These are phyloP conservation scores for Suillus subaureus DNA, from an alignment of 768 basidiomycete genomes.

Conservation along the genomic window DNA sequence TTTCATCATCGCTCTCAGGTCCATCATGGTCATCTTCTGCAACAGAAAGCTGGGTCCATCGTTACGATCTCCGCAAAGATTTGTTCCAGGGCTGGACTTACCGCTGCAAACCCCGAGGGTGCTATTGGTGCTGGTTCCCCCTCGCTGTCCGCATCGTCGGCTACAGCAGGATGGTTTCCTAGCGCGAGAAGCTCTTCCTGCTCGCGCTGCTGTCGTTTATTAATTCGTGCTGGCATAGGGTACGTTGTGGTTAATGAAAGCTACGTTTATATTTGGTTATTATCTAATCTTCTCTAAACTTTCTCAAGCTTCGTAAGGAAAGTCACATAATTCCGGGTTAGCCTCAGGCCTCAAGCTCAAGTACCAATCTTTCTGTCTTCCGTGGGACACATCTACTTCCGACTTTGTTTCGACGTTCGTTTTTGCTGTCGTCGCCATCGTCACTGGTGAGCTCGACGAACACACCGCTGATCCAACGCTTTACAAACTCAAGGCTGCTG, in stretches of 20 bases:
- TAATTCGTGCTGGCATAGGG: conserved; percentile 70
- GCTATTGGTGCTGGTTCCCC: conserved; percentile 26
- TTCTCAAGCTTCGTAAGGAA: no score
- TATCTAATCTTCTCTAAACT: neutral
- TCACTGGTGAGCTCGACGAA: neutral
- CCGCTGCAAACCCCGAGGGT: conserved; percentile 46
- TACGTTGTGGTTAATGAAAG: neutral
- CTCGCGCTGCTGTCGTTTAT: conserved; percentile 86
- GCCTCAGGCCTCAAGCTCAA: neutral
- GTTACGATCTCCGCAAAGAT: conserved; percentile 21
- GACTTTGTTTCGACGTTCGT: neutral
- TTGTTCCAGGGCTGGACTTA: conserved; percentile 28
- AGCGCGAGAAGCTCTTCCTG: conserved; percentile 76
- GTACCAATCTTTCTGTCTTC: neutral
- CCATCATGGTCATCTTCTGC: conserved; percentile 29
- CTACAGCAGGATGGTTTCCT: conserved; percentile 28
- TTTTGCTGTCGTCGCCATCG: neutral
- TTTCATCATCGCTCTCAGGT: conserved; percentile 26
- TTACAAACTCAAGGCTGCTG: neutral
- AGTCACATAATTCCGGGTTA: no score
- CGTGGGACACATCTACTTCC: neutral
- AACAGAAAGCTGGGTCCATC: conserved; percentile 42
- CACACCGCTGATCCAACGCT: neutral
- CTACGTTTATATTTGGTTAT: neutral
- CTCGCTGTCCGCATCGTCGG: conserved; percentile 33